Base-by-base conservation (phyloP, 2,329 filamentous ascomycete species). In the Stagonosporopsis tanaceti region DNA sequence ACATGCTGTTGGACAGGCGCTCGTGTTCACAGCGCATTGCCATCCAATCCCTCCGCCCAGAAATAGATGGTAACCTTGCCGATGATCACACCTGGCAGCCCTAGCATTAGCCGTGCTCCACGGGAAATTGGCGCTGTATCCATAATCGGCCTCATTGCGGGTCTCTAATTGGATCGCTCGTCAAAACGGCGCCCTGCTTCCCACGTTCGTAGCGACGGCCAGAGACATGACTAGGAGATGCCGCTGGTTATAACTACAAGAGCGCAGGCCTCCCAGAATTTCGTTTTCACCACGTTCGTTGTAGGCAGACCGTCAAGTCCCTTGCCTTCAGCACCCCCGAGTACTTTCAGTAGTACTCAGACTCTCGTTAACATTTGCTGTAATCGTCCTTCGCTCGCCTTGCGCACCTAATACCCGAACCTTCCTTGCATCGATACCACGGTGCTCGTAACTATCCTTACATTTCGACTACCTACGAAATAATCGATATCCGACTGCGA, bases 51-150 rank as follows among this genome's bases (percentile, higher is more conserved):
- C 39, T 59, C 24, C 48, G 65, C 62, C 67, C 61, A 64, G 63
- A 63, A 70, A 72, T 70, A 69, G 67, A 64, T 50, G 38, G 39
- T 40, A 55, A 48, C 57, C 65, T 30, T 58, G 58, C 64, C 60
- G 64, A 57, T 52, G 65, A 72, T 71, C 69, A 40, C 48, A 50
- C 60, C 40, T 45, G 52, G 42, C 53, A 40, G 50, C 47, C 52
- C 55, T 65, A 51, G 61, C 60, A 67, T 68, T 68, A 66, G 66
- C 69, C 45, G 48, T 53, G 59, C 52, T 40, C 57, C 56, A 60
- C 55, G 53, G 53, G 59, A 68, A 67, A 70, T 70, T 73, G 62
- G 57, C 64, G 69, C 69, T 57, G 57, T 55, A 62, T 56, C 62
- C 61, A 62, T 44, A 54, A 64, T 59, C 56, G 53, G 62, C 47